A percentile compares a stretch with the other conserved stretches of the same genome.
These are phyloP conservation scores for Aquilaria malaccensis DNA, from an alignment of 345 rosid species.

Conservation along the genomic window DNA sequence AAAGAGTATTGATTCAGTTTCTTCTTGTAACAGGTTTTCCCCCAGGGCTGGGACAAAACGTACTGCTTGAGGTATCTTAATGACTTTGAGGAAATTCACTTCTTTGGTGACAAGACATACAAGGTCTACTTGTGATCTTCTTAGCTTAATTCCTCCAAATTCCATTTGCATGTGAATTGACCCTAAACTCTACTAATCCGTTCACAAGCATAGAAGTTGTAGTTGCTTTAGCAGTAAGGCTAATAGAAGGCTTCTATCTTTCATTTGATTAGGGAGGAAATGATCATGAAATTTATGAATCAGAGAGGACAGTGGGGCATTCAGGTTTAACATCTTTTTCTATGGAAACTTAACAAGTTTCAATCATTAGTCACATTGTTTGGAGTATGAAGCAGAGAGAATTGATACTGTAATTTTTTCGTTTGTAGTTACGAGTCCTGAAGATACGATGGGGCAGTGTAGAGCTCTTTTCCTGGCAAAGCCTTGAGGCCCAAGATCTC, in stretches of 20 bases:
- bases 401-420: background rate
- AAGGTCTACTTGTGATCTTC: constrained; percentile 33
- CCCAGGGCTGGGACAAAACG: constrained; percentile 98
- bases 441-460: constrained; percentile 14
- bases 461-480: constrained; percentile 13
- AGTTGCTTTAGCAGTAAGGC: background rate
- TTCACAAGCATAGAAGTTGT: too few relatives aligned
- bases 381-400: background rate
- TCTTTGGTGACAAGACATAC: constrained; percentile 98
- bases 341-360: constrained; percentile 3
- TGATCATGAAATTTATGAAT: constrained; percentile 81
- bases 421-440: constrained; percentile 14
- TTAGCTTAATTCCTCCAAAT: background rate
- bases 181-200: too few relatives aligned
- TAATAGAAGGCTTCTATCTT: background rate
- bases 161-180: background rate
- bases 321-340: constrained; percentile 37
- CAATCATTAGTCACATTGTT: background rate
- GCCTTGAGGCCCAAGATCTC: background rate
- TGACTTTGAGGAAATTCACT: constrained; percentile 79
- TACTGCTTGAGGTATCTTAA: constrained; percentile 86
- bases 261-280: constrained; percentile 66
- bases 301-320: constrained; percentile 75
- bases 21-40: constrained; percentile 61
- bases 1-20: constrained; percentile 6